Evolutionary conservation across 2,329 filamentous ascomycete genomes (phyloP).

Genomic region (Aspergillus ustus): DNA sequence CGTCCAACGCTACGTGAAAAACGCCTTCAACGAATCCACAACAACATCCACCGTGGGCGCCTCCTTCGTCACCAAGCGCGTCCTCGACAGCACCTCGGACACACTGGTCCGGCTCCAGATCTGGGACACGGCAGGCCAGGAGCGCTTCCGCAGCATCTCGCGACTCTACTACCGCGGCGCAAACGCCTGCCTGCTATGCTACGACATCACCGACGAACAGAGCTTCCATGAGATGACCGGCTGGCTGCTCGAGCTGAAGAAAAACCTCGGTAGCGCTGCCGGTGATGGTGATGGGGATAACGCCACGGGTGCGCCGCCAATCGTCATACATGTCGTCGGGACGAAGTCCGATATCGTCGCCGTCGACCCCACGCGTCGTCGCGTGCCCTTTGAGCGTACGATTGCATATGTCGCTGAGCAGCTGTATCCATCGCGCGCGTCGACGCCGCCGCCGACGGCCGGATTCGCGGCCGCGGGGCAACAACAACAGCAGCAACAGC

Average conservation of each 20-base stretch:
- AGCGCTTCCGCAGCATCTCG: constrained; percentile 92
- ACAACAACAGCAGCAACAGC: constrained; percentile 58
- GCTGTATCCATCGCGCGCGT: constrained; percentile 71
- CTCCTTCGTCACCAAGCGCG: constrained; percentile 78
- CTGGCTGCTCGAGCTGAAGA: constrained; percentile 84
- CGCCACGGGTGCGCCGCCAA: constrained; percentile 59
- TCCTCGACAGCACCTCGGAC: constrained; percentile 81
- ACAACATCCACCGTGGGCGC: constrained; percentile 74
- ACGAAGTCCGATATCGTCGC: constrained; percentile 92
- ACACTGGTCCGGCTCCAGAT: constrained; percentile 90
- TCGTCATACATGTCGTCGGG: constrained; percentile 92
- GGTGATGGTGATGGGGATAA: no score
- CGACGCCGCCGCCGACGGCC: constrained; percentile 70
- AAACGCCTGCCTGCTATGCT: constrained; percentile 91
- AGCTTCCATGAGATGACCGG: constrained; percentile 91
- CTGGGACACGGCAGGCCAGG: constrained; percentile 95
- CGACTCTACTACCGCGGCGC: constrained; percentile 95
- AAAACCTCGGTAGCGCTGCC: constrained; percentile 67
- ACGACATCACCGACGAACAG: constrained; percentile 84
- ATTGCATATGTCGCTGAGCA: constrained; percentile 96
- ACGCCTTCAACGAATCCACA: constrained; percentile 47
- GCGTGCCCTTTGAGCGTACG: constrained; percentile 92
- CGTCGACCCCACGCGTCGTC: constrained; percentile 74
- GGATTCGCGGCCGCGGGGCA: neutral
- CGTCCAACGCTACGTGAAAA: constrained; percentile 55